Percentiles rank a stretch among this genome's conserved stretches.
Conservation (phyloP, 106 monocot genomes). For the Dendrobium chrysotoxum region DNA sequence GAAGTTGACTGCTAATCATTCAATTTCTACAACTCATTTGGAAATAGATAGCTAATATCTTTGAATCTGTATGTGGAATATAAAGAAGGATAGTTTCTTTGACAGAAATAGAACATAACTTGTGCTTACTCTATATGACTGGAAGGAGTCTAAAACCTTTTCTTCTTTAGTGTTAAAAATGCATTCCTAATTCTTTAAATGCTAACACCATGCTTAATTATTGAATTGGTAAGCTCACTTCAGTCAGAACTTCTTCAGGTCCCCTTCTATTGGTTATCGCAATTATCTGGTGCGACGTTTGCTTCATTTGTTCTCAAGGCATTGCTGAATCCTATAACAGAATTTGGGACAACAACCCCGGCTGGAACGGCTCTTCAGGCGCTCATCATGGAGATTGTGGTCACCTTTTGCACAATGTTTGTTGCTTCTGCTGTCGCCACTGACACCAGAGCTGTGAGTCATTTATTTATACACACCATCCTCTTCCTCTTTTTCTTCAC, state of each 20-base stretch:
- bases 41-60: no score
- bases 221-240: neutral
- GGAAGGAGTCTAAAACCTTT: no score
- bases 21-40: no score
- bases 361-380: conserved; percentile 23
- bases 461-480: neutral
- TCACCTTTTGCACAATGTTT: conserved; percentile 66
- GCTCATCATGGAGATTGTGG: conserved; percentile 44
- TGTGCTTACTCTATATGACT: no score
- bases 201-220: neutral
- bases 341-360: conserved; percentile 45
- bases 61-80: no score
- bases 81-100: no score
- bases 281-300: conserved; percentile 35
- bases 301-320: conserved; percentile 31
- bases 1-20: no score
- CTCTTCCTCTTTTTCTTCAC: neutral
- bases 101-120: no score
- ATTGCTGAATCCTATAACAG: conserved; percentile 27
- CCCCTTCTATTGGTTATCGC: conserved; percentile 54
- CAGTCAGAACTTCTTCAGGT: conserved; percentile 18
- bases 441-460: conserved; percentile 53
- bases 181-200: no score
- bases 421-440: conserved; percentile 63
- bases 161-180: no score